phyloP scores from a whole-genome alignment of 169 alveolate genomes.

The Cryptosporidium xiaoi region DNA sequence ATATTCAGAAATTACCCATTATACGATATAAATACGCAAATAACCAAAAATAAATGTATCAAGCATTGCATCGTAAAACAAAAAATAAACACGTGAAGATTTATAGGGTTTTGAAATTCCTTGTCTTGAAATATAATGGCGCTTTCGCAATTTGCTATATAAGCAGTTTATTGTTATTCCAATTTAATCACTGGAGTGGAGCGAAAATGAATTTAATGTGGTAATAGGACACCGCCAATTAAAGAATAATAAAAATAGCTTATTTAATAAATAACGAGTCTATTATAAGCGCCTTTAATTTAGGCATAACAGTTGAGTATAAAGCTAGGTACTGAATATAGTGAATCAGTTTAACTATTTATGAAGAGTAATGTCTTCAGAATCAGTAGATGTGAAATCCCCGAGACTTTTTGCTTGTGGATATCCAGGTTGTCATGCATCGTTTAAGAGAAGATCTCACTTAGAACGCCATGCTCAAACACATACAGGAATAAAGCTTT shows the following conservation, averaged over 20 bases:
- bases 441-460: slow-evolving; percentile 73
- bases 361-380: slow-evolving; percentile 76
- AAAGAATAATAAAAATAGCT: slow-evolving; percentile 17
- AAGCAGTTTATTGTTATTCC: slow-evolving; percentile 17
- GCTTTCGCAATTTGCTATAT: slow-evolving; percentile 42
- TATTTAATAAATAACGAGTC: slow-evolving; percentile 50
- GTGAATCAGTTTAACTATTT: slow-evolving; percentile 40
- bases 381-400: slow-evolving; percentile 74
- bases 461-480: slow-evolving; percentile 75
- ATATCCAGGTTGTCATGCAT: slow-evolving; percentile 75
- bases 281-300: slow-evolving; percentile 48
- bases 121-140: slow-evolving; percentile 60
- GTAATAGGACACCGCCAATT: slow-evolving; percentile 69
- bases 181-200: slow-evolving; percentile 62
- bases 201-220: slow-evolving; percentile 38
- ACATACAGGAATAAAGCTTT: slow-evolving; percentile 73
- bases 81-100: no score
- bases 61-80: no score
- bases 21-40: no score
- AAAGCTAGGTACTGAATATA: slow-evolving; percentile 29
- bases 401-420: slow-evolving; percentile 75
- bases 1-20: no score
- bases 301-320: slow-evolving; percentile 42
- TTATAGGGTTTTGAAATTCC: not conserved
- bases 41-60: no score